A percentile compares a stretch with the other conserved stretches of the same genome.
These are phyloP conservation scores for Penicillium frequentans DNA, from an alignment of 2,329 filamentous ascomycete species.

Conservation along the genomic window DNA sequence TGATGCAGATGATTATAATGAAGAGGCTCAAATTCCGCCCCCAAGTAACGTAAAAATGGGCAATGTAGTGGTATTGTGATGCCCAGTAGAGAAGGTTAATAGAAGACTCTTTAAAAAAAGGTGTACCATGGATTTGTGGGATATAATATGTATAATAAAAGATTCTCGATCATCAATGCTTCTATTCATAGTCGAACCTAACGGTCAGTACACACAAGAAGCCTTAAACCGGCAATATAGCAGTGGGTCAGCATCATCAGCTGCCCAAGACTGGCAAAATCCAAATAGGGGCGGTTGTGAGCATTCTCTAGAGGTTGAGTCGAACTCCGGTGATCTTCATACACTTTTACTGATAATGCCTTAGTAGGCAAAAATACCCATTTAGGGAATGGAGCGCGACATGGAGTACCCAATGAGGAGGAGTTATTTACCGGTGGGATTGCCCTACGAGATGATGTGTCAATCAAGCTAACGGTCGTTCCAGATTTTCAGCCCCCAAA, in stretches of 20 bases:
- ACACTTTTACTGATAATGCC: not conserved
- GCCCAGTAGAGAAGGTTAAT: not conserved
- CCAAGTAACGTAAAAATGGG: not conserved
- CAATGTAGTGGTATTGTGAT: not conserved
- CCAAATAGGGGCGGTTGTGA: not conserved
- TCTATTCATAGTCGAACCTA: not conserved
- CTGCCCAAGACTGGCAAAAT: not conserved
- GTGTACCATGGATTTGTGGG: not conserved
- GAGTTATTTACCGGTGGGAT: not conserved
- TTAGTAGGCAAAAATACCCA: not conserved
- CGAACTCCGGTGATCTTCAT: not conserved
- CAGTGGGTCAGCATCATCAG: not conserved
- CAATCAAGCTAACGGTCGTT: not conserved
- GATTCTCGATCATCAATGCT: not conserved
- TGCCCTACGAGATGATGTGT: not conserved
- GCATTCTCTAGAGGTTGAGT: not conserved
- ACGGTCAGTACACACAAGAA: not conserved
- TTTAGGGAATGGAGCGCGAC: not conserved
- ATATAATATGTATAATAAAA: not conserved
- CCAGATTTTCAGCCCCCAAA: not conserved
- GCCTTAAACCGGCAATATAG: not conserved
- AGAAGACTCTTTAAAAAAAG: not conserved
- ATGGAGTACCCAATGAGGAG: not conserved
- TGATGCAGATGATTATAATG: not conserved
- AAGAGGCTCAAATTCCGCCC: not conserved